phyloP scores from a whole-genome alignment of 164 flowering plant genomes.

The Litsea cubeba region DNA sequence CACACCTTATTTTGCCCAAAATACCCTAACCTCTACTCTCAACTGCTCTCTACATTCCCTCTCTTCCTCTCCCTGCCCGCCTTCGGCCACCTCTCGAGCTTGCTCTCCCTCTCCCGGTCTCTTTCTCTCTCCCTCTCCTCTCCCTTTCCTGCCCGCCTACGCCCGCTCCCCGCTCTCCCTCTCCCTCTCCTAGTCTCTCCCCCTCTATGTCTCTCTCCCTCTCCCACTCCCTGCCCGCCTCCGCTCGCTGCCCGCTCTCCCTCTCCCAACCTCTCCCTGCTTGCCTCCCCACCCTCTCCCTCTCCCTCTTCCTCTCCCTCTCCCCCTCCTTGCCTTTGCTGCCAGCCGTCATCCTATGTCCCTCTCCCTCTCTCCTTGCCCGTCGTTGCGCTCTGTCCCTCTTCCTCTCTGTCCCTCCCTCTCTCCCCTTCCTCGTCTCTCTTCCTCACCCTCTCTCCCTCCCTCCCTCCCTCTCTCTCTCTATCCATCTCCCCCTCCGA shows the following conservation, averaged over 20 bases:
- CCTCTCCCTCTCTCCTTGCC: neutral
- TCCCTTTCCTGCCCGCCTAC: neutral
- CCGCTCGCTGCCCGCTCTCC: neutral
- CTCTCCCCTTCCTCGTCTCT: neutral
- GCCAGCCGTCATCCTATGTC: too few species aligned
- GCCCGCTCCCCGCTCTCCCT: neutral
- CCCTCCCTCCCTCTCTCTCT: neutral
- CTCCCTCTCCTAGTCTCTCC: too few species aligned
- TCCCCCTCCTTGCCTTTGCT: too few species aligned
- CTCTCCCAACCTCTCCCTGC: too few species aligned
- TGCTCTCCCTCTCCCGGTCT: neutral
- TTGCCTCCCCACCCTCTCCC: too few species aligned
- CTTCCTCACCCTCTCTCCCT: neutral
- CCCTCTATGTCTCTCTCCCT: too few species aligned
- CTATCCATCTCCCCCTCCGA: too few species aligned
- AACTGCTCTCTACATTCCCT: too few species aligned
- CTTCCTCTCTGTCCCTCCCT: neutral
- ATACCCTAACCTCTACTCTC: too few species aligned
- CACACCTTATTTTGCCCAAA: too few species aligned
- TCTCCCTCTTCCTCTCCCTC: neutral
- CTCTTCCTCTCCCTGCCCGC: neutral
- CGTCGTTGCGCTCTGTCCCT: too few species aligned
- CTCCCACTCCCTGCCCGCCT: neutral
- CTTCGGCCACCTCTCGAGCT: rapidly evolving
- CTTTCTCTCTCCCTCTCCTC: neutral